phyloP scores from a whole-genome alignment of 345 rosid genomes.

The Trapa incisa region DNA sequence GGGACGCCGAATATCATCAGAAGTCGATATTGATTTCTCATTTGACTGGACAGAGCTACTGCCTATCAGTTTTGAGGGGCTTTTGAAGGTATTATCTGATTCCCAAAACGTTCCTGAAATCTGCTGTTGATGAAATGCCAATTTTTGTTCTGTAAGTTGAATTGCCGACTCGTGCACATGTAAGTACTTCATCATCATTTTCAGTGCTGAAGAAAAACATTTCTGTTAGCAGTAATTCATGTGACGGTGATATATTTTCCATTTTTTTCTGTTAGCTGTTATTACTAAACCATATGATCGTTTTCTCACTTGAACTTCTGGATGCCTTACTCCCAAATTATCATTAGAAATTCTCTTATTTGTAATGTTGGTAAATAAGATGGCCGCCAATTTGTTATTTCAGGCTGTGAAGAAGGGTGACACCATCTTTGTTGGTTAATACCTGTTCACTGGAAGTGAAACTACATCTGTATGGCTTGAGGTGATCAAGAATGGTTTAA shows the following conservation, averaged over 20 bases:
- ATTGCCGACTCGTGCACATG: not conserved
- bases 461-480: conserved; percentile 97
- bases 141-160: not conserved
- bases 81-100: conserved; percentile 43
- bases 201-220: not conserved
- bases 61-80: conserved; percentile 86
- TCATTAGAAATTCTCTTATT: not conserved
- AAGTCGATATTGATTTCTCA: conserved; percentile 23
- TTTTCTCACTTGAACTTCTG: not conserved
- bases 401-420: conserved; percentile 91
- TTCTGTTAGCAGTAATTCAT: not conserved
- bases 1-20: conserved; percentile 70
- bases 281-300: not conserved
- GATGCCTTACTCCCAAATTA: not conserved
- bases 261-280: not conserved
- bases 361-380: not conserved
- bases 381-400: conserved; percentile 9
- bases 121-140: not conserved
- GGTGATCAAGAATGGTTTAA: conserved; percentile 27
- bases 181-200: not conserved
- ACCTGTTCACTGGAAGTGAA: conserved; percentile 95
- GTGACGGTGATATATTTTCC: not conserved
- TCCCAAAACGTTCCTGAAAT: not conserved
- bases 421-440: conserved; percentile 85
- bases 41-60: conserved; percentile 49